Conservation (phyloP, 331 rosid genomes). For the Erythrophleum ivorense region DNA sequence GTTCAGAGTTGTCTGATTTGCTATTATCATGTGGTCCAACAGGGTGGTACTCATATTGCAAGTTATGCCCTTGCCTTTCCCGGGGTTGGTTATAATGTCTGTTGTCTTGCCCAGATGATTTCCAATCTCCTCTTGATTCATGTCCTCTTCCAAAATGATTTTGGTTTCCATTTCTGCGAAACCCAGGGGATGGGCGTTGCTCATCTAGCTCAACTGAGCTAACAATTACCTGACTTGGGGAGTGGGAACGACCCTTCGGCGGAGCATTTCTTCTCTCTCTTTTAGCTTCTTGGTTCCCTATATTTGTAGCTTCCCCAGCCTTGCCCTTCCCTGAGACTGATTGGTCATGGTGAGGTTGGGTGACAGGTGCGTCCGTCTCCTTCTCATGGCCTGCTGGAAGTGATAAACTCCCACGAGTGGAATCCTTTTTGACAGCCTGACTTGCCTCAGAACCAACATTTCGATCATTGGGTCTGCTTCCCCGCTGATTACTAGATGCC, state of each 20-base stretch:
- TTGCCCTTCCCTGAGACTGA: constrained; percentile 45
- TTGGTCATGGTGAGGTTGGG: constrained; percentile 55
- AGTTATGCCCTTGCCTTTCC: constrained; percentile 72
- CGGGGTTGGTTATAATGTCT: constrained; percentile 60
- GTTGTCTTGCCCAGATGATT: constrained; percentile 59
- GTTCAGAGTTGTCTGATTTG: constrained; percentile 1
- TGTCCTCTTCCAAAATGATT: constrained; percentile 69
- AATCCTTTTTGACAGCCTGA: constrained; percentile 31
- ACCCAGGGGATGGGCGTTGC: constrained; percentile 63
- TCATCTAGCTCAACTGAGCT: constrained; percentile 59
- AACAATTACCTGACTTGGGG: constrained; percentile 54
- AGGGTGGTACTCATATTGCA: constrained; percentile 80
- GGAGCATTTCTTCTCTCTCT: constrained; percentile 65
- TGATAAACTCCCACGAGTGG: constrained; percentile 25
- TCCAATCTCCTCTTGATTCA: constrained; percentile 84
- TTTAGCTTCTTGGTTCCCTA: constrained; percentile 51
- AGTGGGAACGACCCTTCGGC: constrained; percentile 56
- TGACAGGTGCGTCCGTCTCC: constrained; percentile 28
- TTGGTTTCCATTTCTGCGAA: constrained; percentile 66
- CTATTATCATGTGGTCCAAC: constrained; percentile 63
- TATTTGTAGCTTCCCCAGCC: constrained; percentile 50
- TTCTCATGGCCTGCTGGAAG: constrained; percentile 41
- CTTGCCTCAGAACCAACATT: constrained; percentile 51
- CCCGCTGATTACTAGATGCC: constrained; percentile 56
- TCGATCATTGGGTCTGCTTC: constrained; percentile 51